These are phyloP conservation scores for Termitomyces sp. DNA, from an alignment of 768 basidiomycete genomes.

Conservation along the genomic window DNA sequence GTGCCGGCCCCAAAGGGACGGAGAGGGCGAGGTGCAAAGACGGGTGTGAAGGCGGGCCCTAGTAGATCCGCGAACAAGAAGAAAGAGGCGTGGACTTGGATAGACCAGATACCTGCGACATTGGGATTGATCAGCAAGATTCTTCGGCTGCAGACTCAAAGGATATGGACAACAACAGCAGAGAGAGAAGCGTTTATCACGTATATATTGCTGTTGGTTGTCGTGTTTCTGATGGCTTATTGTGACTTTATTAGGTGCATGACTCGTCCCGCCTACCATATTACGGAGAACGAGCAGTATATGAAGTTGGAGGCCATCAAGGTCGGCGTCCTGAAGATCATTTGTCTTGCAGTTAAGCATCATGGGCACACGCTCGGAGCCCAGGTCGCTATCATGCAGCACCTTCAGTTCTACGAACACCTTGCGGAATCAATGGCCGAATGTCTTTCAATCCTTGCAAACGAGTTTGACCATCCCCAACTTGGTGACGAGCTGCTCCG, in stretches of 20 bases:
- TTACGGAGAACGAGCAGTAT: slow-evolving; percentile 81
- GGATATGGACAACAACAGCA: slow-evolving; percentile 86
- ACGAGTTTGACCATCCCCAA: slow-evolving; percentile 85
- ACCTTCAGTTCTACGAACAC: slow-evolving; percentile 91
- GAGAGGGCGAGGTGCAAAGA: slow-evolving; percentile 59
- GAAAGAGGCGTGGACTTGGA: slow-evolving; percentile 68
- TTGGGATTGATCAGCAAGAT: slow-evolving; percentile 71
- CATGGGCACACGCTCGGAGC: slow-evolving; percentile 81
- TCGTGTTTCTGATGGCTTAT: background rate
- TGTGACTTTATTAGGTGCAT: slow-evolving; percentile 58
- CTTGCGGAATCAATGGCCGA: slow-evolving; percentile 94
- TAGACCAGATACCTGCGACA: slow-evolving; percentile 64
- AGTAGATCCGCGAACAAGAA: slow-evolving; percentile 38
- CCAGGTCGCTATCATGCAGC: slow-evolving; percentile 88
- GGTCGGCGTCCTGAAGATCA: slow-evolving; percentile 76
- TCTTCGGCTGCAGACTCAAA: slow-evolving; percentile 57
- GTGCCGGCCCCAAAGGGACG: slow-evolving; percentile 40
- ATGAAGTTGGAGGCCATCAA: slow-evolving; percentile 78
- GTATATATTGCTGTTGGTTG: slow-evolving; percentile 37
- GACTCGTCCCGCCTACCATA: slow-evolving; percentile 80
- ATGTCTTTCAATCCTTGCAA: slow-evolving; percentile 69
- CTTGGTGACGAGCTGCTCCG: slow-evolving; percentile 89
- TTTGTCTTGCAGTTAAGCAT: slow-evolving; percentile 88
- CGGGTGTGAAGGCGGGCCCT: slow-evolving; percentile 26
- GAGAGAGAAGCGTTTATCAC: slow-evolving; percentile 85